A percentile compares a stretch with the other conserved stretches of the same genome.
These are phyloP conservation scores for Solanum chiquidenum DNA, from an alignment of 257 asterid genomes.

Conservation along the genomic window DNA sequence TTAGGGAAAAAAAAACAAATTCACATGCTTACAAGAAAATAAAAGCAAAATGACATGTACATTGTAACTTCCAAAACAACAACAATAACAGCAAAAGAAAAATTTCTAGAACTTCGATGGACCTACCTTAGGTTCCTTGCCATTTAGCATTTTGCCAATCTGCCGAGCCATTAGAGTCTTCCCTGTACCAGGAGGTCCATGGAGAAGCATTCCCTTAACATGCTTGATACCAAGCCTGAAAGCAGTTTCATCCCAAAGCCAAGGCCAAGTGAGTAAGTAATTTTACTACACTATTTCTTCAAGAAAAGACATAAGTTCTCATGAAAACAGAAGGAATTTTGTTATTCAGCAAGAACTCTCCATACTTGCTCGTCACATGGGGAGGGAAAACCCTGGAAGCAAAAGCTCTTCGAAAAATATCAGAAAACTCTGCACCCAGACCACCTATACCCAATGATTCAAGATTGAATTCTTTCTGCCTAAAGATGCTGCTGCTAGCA, in stretches of 20 bases:
- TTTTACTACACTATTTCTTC: not conserved
- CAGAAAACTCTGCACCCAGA: slow-evolving; percentile 91
- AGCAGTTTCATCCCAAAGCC: slow-evolving; percentile 8
- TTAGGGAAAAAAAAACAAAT: not conserved
- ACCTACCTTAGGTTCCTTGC: slow-evolving; percentile 95
- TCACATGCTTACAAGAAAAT: not conserved
- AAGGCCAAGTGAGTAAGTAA: slow-evolving; percentile 6
- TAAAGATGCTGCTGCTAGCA: slow-evolving; percentile 89
- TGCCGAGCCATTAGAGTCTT: slow-evolving; percentile 99
- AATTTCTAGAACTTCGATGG: not conserved
- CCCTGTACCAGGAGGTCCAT: slow-evolving; percentile 99
- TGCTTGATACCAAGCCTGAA: slow-evolving; percentile 93
- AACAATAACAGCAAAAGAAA: not conserved
- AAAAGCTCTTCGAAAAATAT: slow-evolving; percentile 97
- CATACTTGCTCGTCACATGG: slow-evolving; percentile 89
- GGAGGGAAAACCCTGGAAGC: slow-evolving; percentile 98
- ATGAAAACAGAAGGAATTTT: slow-evolving; percentile 1
- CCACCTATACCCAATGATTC: slow-evolving; percentile 94
- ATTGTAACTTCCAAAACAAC: not conserved
- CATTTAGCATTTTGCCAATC: slow-evolving; percentile 94
- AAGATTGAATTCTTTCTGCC: slow-evolving; percentile 89
- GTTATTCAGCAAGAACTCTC: not conserved
- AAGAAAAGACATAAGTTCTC: not conserved
- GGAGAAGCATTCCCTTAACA: slow-evolving; percentile 97
- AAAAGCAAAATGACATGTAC: not conserved